phyloP scores from a whole-genome alignment of 306 rosid genomes.

The Vigna hirtella region DNA sequence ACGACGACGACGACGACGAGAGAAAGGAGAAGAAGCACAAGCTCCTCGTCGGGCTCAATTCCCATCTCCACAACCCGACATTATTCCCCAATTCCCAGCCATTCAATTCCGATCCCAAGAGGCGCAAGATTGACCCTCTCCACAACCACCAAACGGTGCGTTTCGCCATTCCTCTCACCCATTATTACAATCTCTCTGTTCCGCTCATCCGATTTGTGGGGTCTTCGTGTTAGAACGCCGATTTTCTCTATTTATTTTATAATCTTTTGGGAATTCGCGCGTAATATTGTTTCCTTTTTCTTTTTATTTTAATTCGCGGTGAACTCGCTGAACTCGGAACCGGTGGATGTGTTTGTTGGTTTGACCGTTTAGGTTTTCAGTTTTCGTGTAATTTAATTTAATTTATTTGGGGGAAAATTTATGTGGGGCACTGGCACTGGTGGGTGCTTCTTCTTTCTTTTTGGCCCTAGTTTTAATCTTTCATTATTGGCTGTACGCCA shows the following conservation, averaged over 20 bases:
- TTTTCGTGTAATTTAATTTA: slow-evolving; percentile 27
- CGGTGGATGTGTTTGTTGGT: slow-evolving; percentile 46
- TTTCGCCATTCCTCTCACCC: slow-evolving; percentile 1
- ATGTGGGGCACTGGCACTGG: slow-evolving; percentile 52
- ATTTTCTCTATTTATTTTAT: neutral
- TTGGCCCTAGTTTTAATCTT: slow-evolving; percentile 49
- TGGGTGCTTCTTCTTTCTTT: slow-evolving; percentile 43
- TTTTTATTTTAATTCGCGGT: slow-evolving; percentile 34
- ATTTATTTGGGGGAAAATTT: slow-evolving; percentile 45
- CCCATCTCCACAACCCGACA: slow-evolving; percentile 59
- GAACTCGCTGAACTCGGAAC: slow-evolving; percentile 55
- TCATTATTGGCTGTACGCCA: slow-evolving; percentile 49
- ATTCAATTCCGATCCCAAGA: slow-evolving; percentile 62
- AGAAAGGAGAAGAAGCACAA: slow-evolving; percentile 83
- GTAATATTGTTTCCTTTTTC: slow-evolving; percentile 27
- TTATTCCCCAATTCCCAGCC: slow-evolving; percentile 45
- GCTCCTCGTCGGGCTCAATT: slow-evolving; percentile 67
- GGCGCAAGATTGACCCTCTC: slow-evolving; percentile 57
- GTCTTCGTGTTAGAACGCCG: neutral
- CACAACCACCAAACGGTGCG: slow-evolving; percentile 60
- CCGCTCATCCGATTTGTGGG: slow-evolving; percentile 1
- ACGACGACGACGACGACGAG: slow-evolving; percentile 67
- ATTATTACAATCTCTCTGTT: neutral
- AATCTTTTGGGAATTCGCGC: slow-evolving; percentile 66
- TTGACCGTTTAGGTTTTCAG: slow-evolving; percentile 76